Base-by-base conservation (phyloP, 768 basidiomycete genomes). In the Lyophyllum semitale region DNA sequence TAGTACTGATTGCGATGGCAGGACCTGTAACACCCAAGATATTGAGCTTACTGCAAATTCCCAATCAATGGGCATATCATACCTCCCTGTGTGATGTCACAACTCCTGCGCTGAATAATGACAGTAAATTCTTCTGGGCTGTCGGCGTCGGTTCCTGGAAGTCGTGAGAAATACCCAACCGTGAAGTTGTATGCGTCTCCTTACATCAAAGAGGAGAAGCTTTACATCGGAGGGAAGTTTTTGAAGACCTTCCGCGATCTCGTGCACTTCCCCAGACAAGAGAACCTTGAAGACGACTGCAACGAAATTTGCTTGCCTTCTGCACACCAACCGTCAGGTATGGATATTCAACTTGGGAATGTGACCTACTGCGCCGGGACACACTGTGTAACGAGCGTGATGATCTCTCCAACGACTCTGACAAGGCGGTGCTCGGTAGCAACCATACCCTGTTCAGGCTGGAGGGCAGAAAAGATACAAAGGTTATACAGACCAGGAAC, bases 401-500 rank as follows among this genome's bases (percentile, higher is more conserved):
- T 74, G 22, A 97, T 84, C 50, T 82, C 79, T 1, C 83, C 87
- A 1, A 85, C 83, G 4, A 84, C 81, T 11, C 72, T 71, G 4
- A 95, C 67, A 20, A 95, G 66, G 37, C 89, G 73, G 13, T 66
- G 63, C 48, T 84, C 77, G 1, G 68, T 71, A 6, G 74, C 74
- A 33, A 76, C 65, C 53, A 69, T 60, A n/a, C 50, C 57, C 18
- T 63, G 61, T 6, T 65, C 59, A 23, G 68, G 61, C 6, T 61
- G 53, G 33, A 80, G 59, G 7, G 77, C 77, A 11, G 77, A 75
- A 54, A 73, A 77, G 35, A 80, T 66, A 52, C 81, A 79, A 27
- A 96, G 68, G 47, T 84, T 84, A 63, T 85, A 92, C 4, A 98
- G 63, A 26, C 81, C 74, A 15, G 89, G 84, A 2, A 95, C 79